A percentile compares a stretch with the other conserved stretches of the same genome.
Conservation (phyloP, 306 rosid species). For the Quercus glauca region DNA sequence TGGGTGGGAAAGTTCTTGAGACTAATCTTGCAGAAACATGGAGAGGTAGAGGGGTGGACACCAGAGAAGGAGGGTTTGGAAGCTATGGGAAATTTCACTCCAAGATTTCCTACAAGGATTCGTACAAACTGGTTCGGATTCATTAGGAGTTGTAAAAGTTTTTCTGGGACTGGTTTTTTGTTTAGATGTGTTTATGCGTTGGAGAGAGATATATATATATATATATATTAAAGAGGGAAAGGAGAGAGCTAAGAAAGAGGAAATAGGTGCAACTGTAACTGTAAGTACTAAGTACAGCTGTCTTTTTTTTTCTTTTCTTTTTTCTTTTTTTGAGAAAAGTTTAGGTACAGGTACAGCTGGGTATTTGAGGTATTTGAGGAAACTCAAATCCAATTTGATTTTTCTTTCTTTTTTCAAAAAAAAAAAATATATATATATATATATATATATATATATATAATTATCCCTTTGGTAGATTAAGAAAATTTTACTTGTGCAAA, state of each 20-base stretch:
- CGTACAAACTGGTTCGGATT: slow-evolving; percentile 80
- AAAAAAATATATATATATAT: too few species aligned
- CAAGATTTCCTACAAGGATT: slow-evolving; percentile 59
- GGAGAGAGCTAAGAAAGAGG: background rate
- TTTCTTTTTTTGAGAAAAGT: background rate
- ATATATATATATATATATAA: too few species aligned
- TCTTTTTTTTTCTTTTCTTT: background rate
- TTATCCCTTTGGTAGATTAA: too few species aligned
- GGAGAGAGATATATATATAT: background rate
- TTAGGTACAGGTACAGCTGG: too few species aligned
- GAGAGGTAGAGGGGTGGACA: slow-evolving; percentile 73
- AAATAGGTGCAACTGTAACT: slow-evolving; percentile 13
- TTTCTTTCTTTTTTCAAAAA: too few species aligned
- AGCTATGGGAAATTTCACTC: slow-evolving; percentile 68
- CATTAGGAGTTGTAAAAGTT: slow-evolving; percentile 24
- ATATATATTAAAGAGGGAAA: too few species aligned
- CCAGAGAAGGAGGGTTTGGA: slow-evolving; percentile 62
- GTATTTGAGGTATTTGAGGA: too few species aligned
- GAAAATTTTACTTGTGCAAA: too few species aligned
- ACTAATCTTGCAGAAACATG: slow-evolving; percentile 69
- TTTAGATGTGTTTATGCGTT: background rate
- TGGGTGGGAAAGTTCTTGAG: slow-evolving; percentile 57
- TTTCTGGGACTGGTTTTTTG: too few species aligned
- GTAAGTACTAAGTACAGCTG: slow-evolving; percentile 20
- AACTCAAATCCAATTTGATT: too few species aligned